Conservation (phyloP, 2,329 filamentous ascomycete species). For the Plenodomus tracheiphilus region DNA sequence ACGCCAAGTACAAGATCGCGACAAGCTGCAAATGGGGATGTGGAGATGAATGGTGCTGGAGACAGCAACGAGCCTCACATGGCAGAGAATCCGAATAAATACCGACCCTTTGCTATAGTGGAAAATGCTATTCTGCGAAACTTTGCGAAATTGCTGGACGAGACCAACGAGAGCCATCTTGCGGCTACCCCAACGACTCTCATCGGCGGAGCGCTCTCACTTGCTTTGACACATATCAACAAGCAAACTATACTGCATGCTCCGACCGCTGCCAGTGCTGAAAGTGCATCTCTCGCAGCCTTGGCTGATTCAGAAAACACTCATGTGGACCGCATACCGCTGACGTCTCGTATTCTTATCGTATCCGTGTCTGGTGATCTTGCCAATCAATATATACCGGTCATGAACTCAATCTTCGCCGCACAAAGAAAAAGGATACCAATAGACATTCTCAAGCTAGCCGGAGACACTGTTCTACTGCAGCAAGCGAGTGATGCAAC, state of each 20-base stretch:
- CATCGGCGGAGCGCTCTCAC: constrained; percentile 86
- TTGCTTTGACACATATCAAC: constrained; percentile 89
- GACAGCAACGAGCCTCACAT: constrained; percentile 23
- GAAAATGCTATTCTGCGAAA: constrained; percentile 78
- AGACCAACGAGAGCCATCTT: constrained; percentile 67
- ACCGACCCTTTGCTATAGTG: constrained; percentile 85
- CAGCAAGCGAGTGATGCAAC: constrained; percentile 85
- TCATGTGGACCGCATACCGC: constrained; percentile 48
- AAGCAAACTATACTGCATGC: constrained; percentile 65
- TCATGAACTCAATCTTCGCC: constrained; percentile 98
- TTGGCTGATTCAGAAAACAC: constrained; percentile 44
- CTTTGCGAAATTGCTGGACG: constrained; percentile 70
- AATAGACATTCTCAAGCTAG: constrained; percentile 87
- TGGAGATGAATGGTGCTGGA: constrained; percentile 32
- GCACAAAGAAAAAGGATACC: constrained; percentile 85
- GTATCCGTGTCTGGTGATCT: constrained; percentile 88
- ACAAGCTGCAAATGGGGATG: constrained; percentile 25
- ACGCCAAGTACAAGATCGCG: constrained; percentile 18
- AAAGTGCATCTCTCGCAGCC: constrained; percentile 50
- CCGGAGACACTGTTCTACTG: constrained; percentile 85
- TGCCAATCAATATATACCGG: constrained; percentile 89
- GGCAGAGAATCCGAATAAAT: constrained; percentile 75
- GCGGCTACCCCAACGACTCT: constrained; percentile 75
- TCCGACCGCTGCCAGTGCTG: constrained; percentile 45
- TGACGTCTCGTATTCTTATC: constrained; percentile 84